phyloP scores from a whole-genome alignment of 176 grass and related monocot genomes.

The Lolium perenne region DNA sequence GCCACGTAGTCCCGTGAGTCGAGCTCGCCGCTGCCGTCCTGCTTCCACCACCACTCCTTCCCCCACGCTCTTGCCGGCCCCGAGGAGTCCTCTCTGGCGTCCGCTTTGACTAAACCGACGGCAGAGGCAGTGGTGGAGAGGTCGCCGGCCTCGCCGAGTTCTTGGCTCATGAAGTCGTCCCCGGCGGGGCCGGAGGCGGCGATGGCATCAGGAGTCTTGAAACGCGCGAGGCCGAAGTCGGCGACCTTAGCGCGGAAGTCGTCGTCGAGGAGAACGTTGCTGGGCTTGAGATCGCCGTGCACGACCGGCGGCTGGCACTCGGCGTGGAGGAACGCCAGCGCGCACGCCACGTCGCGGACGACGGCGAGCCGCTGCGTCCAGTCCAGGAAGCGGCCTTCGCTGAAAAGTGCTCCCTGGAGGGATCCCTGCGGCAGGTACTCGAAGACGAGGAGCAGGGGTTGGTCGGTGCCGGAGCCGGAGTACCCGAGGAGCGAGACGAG shows the following conservation, averaged over 20 bases:
- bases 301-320: slow-evolving; percentile 78
- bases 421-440: slow-evolving; percentile 75
- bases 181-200: slow-evolving; percentile 15
- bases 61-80: slow-evolving; percentile 46
- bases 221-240: slow-evolving; percentile 82
- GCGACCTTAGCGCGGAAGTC: slow-evolving; percentile 78
- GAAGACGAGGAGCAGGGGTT: slow-evolving; percentile 61
- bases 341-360: slow-evolving; percentile 63
- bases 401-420: slow-evolving; percentile 69
- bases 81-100: slow-evolving; percentile 24
- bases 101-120: neutral
- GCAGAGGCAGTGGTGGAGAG: slow-evolving; percentile 6
- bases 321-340: slow-evolving; percentile 75
- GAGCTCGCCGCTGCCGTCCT: slow-evolving; percentile 67
- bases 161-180: slow-evolving; percentile 80
- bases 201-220: slow-evolving; percentile 55
- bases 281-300: slow-evolving; percentile 93
- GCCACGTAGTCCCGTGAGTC: slow-evolving; percentile 65
- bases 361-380: slow-evolving; percentile 59
- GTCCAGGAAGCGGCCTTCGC: slow-evolving; percentile 39
- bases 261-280: slow-evolving; percentile 76
- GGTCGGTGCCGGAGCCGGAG: slow-evolving; percentile 20
- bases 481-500: slow-evolving; percentile 64
- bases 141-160: slow-evolving; percentile 64
- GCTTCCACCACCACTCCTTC: slow-evolving; percentile 93